phyloP scores from a whole-genome alignment of 2,329 filamentous ascomycete species.

The Sporothrix euskadiensis region DNA sequence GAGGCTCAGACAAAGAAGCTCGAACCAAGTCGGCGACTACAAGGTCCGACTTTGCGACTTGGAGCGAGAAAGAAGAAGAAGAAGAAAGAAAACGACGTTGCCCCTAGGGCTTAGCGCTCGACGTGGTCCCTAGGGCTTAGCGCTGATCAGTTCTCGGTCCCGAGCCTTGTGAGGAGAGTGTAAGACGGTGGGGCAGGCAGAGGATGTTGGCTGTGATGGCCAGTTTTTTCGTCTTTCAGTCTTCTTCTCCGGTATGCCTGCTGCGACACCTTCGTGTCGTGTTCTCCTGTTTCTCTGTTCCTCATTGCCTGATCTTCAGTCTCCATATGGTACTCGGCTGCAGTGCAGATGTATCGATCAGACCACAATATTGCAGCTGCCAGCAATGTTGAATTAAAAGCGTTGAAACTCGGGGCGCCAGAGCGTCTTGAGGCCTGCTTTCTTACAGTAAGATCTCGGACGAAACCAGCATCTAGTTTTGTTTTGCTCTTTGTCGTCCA shows the following conservation, averaged over 20 bases:
- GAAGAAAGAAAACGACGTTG: background rate
- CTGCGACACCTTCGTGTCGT: background rate
- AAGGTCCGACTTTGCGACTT: background rate
- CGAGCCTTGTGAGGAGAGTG: background rate
- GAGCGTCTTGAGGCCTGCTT: background rate
- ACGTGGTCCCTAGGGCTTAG: conserved; percentile 12
- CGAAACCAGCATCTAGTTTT: background rate
- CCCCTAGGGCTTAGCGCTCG: conserved; percentile 11
- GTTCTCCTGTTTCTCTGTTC: background rate
- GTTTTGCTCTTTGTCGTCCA: background rate
- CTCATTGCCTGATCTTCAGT: background rate
- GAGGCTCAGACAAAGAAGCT: background rate
- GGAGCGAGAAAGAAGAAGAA: background rate
- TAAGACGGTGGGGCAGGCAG: background rate
- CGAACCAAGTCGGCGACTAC: background rate
- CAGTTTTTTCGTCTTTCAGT: background rate
- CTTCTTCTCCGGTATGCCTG: background rate
- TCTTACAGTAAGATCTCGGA: background rate
- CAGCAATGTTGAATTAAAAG: background rate
- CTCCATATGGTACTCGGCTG: background rate
- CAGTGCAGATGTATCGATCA: background rate
- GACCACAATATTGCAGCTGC: background rate
- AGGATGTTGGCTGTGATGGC: background rate
- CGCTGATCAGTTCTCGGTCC: background rate
- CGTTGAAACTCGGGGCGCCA: background rate